phyloP scores from a whole-genome alignment of 805 yeast genomes.

The Ogataea methanolica region DNA sequence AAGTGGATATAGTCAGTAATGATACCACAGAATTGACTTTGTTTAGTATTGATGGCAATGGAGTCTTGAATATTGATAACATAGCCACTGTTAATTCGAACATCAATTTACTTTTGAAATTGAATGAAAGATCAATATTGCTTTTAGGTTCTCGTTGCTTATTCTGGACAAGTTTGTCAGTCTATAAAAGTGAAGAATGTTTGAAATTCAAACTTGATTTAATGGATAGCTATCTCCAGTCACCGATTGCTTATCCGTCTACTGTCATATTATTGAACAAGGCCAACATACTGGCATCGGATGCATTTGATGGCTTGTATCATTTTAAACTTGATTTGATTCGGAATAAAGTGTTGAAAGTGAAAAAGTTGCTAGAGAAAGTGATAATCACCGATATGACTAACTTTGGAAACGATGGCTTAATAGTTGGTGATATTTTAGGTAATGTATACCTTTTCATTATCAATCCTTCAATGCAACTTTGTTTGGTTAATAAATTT shows the following conservation, averaged over 20 bases:
- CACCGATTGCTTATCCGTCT: constrained; percentile 2
- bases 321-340: constrained; percentile 3
- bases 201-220: constrained; percentile 5
- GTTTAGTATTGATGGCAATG: constrained; percentile 7
- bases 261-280: background rate
- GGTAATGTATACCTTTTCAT: constrained; percentile 18
- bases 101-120: background rate
- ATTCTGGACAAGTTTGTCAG: constrained; percentile 7
- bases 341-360: background rate
- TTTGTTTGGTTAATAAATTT: background rate
- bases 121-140: background rate
- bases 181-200: constrained; percentile 2
- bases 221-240: background rate
- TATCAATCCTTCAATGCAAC: background rate
- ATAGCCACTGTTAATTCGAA: constrained; percentile 11
- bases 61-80: constrained; percentile 5
- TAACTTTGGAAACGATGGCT: constrained; percentile 8
- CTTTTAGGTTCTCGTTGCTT: constrained; percentile 12
- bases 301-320: constrained; percentile 20
- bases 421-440: constrained; percentile 20
- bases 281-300: constrained; percentile 12
- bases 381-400: constrained; percentile 7
- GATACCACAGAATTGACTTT: constrained; percentile 8
- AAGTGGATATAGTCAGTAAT: constrained; percentile 2
- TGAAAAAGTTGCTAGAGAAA: background rate